These are phyloP conservation scores for Sclerotinia borealis DNA, from an alignment of 2,329 filamentous ascomycete genomes.

Conservation along the genomic window DNA sequence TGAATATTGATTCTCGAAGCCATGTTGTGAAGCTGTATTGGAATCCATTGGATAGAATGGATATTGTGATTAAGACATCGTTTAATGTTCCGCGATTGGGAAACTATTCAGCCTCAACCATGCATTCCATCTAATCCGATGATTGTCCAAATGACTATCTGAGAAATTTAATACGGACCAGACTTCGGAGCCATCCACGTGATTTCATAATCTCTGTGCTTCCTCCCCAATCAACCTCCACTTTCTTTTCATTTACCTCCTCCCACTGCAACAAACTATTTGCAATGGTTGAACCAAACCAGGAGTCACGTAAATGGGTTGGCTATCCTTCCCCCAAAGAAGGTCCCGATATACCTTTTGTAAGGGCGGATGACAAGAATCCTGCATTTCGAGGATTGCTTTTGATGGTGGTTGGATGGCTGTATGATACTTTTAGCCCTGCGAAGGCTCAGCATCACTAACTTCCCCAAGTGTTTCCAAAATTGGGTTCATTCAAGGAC, in stretches of 20 bases:
- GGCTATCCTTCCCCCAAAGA: slow-evolving; percentile 28
- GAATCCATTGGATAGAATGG: neutral
- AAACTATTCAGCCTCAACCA: neutral
- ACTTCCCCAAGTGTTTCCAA: slow-evolving; percentile 44
- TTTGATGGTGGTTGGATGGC: slow-evolving; percentile 53
- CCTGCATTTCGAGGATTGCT: slow-evolving; percentile 62
- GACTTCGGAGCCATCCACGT: neutral
- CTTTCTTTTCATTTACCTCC: neutral
- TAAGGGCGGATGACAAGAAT: slow-evolving; percentile 52
- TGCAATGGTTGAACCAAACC: neutral
- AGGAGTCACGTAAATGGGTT: neutral
- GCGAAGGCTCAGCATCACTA: neutral
- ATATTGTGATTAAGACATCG: neutral
- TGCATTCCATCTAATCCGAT: neutral
- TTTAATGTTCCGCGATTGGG: neutral
- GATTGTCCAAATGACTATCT: no score
- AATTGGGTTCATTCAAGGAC: slow-evolving; percentile 53
- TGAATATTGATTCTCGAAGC: neutral
- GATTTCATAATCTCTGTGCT: neutral
- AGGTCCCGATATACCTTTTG: slow-evolving; percentile 36
- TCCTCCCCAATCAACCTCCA: neutral
- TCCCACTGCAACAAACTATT: neutral
- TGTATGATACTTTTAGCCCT: slow-evolving; percentile 40
- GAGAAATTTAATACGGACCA: neutral
- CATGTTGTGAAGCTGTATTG: neutral